Evolutionary conservation across 2,329 filamentous ascomycete genomes (phyloP).

Genomic region (Helotiales sp.): DNA sequence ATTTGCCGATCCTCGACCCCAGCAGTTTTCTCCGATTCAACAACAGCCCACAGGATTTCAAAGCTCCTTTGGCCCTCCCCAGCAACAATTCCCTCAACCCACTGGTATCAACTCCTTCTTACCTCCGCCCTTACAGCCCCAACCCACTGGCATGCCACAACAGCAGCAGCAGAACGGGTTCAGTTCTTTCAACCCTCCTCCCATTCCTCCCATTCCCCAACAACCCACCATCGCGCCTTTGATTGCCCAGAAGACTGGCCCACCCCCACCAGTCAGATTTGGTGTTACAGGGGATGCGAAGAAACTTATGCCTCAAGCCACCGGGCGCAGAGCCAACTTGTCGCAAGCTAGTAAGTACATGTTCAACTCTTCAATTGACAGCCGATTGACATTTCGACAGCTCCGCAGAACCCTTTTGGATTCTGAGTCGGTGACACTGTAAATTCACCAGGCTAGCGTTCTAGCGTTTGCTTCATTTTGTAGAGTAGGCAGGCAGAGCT

Average conservation of each 20-base stretch:
- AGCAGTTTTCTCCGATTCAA: slow-evolving; percentile 56
- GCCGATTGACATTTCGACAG: slow-evolving; percentile 47
- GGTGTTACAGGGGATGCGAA: slow-evolving; percentile 75
- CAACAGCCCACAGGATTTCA: slow-evolving; percentile 56
- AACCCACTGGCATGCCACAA: slow-evolving; percentile 55
- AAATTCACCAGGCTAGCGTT: slow-evolving; percentile 33
- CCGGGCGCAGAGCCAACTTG: slow-evolving; percentile 87
- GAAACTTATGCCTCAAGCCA: slow-evolving; percentile 83
- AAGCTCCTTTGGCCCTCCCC: slow-evolving; percentile 49
- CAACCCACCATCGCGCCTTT: slow-evolving; percentile 65
- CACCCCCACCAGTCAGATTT: slow-evolving; percentile 86
- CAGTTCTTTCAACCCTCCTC: slow-evolving; percentile 51
- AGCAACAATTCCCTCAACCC: slow-evolving; percentile 44
- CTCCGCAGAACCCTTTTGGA: slow-evolving; percentile 73
- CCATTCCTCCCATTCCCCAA: slow-evolving; percentile 58
- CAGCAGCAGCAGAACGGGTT: slow-evolving; percentile 57
- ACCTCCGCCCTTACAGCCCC: slow-evolving; percentile 64
- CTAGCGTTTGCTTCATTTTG: slow-evolving; percentile 35
- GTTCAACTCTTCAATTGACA: slow-evolving; percentile 7
- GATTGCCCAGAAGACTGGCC: slow-evolving; percentile 80
- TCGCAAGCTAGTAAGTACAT: slow-evolving; percentile 88
- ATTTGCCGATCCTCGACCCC: slow-evolving; percentile 60
- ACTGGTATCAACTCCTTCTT: slow-evolving; percentile 61
- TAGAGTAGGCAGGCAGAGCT: slow-evolving; percentile 40
- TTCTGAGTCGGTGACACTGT: slow-evolving; percentile 53